A percentile compares a stretch with the other conserved stretches of the same genome.
Conservation (phyloP, 208 protist species). For the Leishmania aethiopica region DNA sequence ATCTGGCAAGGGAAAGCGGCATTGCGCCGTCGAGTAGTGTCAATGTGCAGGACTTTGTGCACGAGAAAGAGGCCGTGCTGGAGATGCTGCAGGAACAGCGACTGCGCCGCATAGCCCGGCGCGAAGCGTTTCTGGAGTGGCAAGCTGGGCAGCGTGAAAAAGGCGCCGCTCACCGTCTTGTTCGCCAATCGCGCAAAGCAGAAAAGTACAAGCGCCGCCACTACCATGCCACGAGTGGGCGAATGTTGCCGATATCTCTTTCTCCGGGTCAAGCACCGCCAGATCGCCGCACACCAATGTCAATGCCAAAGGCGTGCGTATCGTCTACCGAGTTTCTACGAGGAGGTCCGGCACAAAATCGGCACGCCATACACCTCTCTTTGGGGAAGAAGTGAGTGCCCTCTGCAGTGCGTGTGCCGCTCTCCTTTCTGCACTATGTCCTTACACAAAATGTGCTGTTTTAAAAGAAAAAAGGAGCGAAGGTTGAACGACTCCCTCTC, state of each 20-base stretch:
- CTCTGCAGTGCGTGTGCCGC: background rate
- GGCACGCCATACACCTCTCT: background rate
- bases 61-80: constrained; percentile 44
- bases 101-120: constrained; percentile 53
- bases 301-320: background rate
- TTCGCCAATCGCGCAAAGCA: constrained; percentile 61
- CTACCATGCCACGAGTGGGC: constrained; percentile 64
- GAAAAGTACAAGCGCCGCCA: constrained; percentile 81
- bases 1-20: constrained; percentile 41
- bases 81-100: constrained; percentile 63
- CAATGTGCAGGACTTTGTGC: constrained; percentile 26
- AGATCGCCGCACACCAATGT: background rate
- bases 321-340: constrained; percentile 6
- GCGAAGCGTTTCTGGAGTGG: constrained; percentile 84
- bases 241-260: constrained; percentile 54
- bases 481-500: background rate
- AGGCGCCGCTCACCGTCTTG: constrained; percentile 74
- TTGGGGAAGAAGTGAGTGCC: background rate
- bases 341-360: background rate
- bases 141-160: constrained; percentile 88
- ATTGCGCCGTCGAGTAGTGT: constrained; percentile 27
- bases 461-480: background rate
- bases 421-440: background rate
- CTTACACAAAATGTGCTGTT: background rate
- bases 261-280: background rate